Base-by-base conservation (phyloP, 306 rosid species). In the Lathyrus sativus region DNA sequence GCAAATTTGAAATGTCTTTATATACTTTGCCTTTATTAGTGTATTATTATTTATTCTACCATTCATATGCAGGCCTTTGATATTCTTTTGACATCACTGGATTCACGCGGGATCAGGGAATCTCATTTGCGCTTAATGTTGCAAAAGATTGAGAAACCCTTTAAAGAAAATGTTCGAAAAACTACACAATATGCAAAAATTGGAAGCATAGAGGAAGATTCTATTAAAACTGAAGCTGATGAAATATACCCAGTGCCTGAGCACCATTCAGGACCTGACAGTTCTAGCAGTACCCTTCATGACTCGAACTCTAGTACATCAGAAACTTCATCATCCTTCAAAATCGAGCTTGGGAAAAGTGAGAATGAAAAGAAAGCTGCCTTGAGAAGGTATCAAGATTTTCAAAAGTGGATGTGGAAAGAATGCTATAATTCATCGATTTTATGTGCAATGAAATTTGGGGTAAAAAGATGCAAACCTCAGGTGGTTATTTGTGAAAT, bases 111-210 rank as follows among this genome's bases (percentile, higher is more conserved):
- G 49, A 64, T 84, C 54, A 88, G 99, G 77, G 99, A 95, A 78
- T 88, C 97, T 62, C 96, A 95, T 85, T 73, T 95, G 78, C 96
- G 96, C 68, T 76, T 88, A 59, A 88, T 95, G 99, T 67, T 95
- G 87, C 95, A 85, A 83, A 95, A 78, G 86, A 81, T 87, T 65
- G 97, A 95, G 81, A 68, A 83, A 50, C 78, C 90, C 67, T 95
- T 87, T 38, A 95, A 78, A 81, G 95, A 86, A 76, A 93, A 88
- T 78, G 83, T 88, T 77, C 68, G 72, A 24, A 90, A 79, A 83
- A 81, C 68, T 68, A 31, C 65, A 26, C 77, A 72, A 68, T 42
- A 59, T 85, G 48, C 67, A 26, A 80, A 73, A 55, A 50, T 14
- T 39, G 79, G 67, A 73, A 76, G 57, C 71, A 77, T 45, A 53